A percentile compares a stretch with the other conserved stretches of the same genome.
phyloP scores from a whole-genome alignment of 129 eudicot species.

The Flaveria brownii region DNA sequence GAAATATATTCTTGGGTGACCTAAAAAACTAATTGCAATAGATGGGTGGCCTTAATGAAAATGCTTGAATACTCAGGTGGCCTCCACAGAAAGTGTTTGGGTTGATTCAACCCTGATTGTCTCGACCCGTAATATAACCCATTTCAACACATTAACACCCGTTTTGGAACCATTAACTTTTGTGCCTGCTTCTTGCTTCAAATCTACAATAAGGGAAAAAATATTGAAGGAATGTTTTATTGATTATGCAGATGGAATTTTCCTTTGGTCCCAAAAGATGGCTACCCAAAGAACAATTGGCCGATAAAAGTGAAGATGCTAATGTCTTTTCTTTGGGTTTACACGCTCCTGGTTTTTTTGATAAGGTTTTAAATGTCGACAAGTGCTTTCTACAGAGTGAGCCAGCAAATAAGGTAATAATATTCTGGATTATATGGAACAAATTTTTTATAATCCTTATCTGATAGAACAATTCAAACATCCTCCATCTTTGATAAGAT shows the following conservation, averaged over 20 bases:
- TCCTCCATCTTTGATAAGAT: background rate
- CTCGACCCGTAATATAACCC: background rate
- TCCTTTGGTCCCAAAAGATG: slow-evolving; percentile 80
- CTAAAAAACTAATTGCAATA: background rate
- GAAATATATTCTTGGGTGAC: background rate
- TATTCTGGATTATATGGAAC: slow-evolving; percentile 10
- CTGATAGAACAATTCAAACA: background rate
- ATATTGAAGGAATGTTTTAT: slow-evolving; percentile 7
- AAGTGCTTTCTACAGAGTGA: slow-evolving; percentile 90
- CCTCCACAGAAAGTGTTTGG: background rate
- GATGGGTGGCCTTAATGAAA: slow-evolving; percentile 4
- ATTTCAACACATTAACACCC: background rate
- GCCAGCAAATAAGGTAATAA: slow-evolving; percentile 79
- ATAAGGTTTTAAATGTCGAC: slow-evolving; percentile 76
- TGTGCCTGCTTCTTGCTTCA: background rate
- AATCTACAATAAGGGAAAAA: background rate
- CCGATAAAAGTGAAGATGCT: slow-evolving; percentile 43
- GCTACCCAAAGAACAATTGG: slow-evolving; percentile 65
- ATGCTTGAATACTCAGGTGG: background rate
- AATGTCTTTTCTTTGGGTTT: slow-evolving; percentile 73
- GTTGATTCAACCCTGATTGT: background rate
- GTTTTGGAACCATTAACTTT: background rate
- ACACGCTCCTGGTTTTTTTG: slow-evolving; percentile 98
- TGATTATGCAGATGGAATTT: slow-evolving; percentile 81
- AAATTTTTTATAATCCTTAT: background rate